Evolutionary conservation across 139 green algal genomes (phyloP), one percentile per base, ranked within the genome.

Genomic region (Coelastrella sp.): DNA sequence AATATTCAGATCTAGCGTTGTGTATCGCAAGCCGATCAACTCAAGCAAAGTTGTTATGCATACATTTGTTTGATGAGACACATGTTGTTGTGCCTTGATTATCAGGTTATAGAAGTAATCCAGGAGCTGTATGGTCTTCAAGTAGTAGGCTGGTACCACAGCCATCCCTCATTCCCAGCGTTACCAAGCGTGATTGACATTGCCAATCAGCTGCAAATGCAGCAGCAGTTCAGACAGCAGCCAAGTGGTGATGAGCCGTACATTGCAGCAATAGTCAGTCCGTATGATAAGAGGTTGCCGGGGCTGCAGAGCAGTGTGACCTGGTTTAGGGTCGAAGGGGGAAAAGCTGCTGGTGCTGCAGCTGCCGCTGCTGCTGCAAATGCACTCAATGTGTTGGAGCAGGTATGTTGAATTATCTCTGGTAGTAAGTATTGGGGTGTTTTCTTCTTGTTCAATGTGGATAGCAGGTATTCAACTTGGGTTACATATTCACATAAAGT

Each of bases 91-190:
- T n/a, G n/a, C n/a, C n/a, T n/a, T n/a, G n/a, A n/a, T n/a, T n/a
- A n/a, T 0, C 86, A 87, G 79, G 86, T 90, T 38, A 67, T 76
- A 3, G 87, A 89, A 76, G 82, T 89, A 76, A 84, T 91, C n/a
- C 35, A 30, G 3, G 71, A 85, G 19, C 79, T 79, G 45, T 85
- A 84, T 40, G 86, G 82, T 19, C 40, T 91, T 11, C 23, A 23
- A 43, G 87, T 88, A 2, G 89, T 96, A 25, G 94, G 94, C 25
- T 94, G 92, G 88, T 97, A 97, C 81, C 93, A 96, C 86, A 93
- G 89, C 7, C 94, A 97, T 83, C 94, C 94, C 38, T 91, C 81
- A 62, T 96, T 95, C 81, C 66, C 86, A 4, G 71, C 89, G 1
- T 53, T 87, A 40, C 94, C 94, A 23, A 93, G 89, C 51, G 80